These are phyloP conservation scores for Zea luxurians DNA, from an alignment of 176 grass and related monocot species.

Conservation along the genomic window DNA sequence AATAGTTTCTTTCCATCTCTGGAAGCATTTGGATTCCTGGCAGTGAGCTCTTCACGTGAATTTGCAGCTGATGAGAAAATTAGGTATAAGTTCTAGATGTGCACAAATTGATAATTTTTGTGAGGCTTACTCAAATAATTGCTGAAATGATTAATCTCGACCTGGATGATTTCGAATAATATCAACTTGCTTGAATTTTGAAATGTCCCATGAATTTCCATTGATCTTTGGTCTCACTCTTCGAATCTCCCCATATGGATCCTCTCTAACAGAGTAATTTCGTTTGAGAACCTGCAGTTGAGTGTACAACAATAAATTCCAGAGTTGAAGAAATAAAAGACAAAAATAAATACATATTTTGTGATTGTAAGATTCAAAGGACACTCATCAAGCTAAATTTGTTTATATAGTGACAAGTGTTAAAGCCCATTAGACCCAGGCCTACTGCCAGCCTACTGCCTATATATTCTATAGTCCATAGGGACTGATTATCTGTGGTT, in stretches of 20 bases:
- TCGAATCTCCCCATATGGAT: constrained; percentile 40
- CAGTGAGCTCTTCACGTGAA: constrained; percentile 20
- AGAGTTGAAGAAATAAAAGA: neutral
- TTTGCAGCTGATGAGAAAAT: constrained; percentile 21
- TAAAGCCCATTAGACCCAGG: no score
- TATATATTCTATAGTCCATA: no score
- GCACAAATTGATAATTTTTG: neutral
- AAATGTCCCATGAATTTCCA: constrained; percentile 45
- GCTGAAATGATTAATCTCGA: neutral
- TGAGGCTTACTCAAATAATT: constrained; percentile 9
- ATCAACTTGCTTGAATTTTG: constrained; percentile 61
- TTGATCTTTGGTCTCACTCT: constrained; percentile 57
- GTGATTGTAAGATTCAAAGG: neutral
- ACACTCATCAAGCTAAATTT: constrained; percentile 2
- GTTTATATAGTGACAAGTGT: neutral
- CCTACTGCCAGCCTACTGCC: no score
- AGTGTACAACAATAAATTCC: constrained; percentile 19
- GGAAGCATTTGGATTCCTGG: constrained; percentile 22
- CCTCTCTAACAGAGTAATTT: constrained; percentile 43
- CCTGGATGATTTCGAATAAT: constrained; percentile 46
- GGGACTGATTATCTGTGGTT: no score
- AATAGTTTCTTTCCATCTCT: constrained; percentile 27
- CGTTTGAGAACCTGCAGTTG: constrained; percentile 53
- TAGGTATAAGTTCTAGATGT: neutral
- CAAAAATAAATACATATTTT: neutral